Base-by-base conservation (phyloP, 2,329 filamentous ascomycete species). In the Tothia fuscella region DNA sequence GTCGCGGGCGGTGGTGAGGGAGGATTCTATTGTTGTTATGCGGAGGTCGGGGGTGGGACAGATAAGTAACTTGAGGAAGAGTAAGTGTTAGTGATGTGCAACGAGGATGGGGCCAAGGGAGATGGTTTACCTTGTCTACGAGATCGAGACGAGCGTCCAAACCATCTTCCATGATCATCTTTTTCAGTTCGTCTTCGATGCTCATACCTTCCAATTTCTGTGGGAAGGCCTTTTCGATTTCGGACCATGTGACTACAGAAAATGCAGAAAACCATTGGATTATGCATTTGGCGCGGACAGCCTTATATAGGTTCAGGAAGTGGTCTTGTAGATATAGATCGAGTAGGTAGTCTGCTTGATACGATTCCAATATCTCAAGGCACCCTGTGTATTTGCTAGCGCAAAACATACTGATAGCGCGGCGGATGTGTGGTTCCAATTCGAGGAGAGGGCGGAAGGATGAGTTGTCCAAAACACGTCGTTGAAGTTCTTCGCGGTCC, bases 201-300 rank as follows among this genome's bases (percentile, higher is more conserved):
- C 28, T 14, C 17, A 41, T 26, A 30, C 73, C 70, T 47, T 31
- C 21, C n/a, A 31, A 12, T 14, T 24, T 41, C 3, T 29, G 65
- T 0, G 76, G 78, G 59, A 98, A 96, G 2, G 84, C 80, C 26
- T 72, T 68, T 6, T 82, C 77, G 67, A 98, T 76, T 46, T 78
- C 86, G 16, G 80, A 72, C 4, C 96, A 68, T 0, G 82, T 88
- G 47, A 95, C 86, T 49, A 80, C 80, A 31, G 82, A 93, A 60
- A 93, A 98, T 0, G 91, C 88, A 19, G 85, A 72, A 52, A 94
- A 82, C 62, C 95, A 96, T 55, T 94, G 85, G 19, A 88, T 76
- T 45, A 98, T 95, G 53, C 88, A 89, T 65, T 95, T 95, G 53
- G 74, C 82, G 45, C 91, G 78, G 50, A 98, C 87, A 36, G 69